A percentile compares a stretch with the other conserved stretches of the same genome.
Conservation (phyloP, 2,329 filamentous ascomycete genomes). For the Colletotrichum sp. region DNA sequence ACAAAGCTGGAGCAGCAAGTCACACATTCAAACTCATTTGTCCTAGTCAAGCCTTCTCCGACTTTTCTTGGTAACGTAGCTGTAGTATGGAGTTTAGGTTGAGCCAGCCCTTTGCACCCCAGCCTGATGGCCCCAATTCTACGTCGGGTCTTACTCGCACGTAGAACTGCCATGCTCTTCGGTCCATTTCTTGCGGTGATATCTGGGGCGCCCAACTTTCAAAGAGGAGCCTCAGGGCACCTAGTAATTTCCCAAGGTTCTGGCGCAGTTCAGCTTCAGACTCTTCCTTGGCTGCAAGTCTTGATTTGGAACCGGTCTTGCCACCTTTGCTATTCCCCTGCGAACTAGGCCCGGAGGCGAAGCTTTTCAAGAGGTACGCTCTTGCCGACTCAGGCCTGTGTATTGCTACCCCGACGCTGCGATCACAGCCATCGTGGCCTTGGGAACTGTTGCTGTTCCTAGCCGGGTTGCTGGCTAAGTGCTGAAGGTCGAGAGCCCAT, state of each 20-base stretch:
- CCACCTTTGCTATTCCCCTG: constrained; percentile 17
- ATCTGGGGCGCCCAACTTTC: constrained; percentile 76
- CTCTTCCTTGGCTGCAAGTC: neutral
- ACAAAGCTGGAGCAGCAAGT: neutral
- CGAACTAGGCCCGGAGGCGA: constrained; percentile 35
- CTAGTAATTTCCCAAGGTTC: constrained; percentile 73
- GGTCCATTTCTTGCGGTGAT: constrained; percentile 70
- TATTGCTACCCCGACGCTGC: constrained; percentile 67
- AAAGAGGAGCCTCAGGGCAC: constrained; percentile 74
- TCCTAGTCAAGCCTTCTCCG: neutral
- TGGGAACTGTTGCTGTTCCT: constrained; percentile 17
- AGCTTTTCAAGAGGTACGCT: constrained; percentile 63
- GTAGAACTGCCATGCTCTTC: constrained; percentile 84
- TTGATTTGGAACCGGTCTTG: neutral
- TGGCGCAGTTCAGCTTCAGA: constrained; percentile 67
- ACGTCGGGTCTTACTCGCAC: constrained; percentile 77
- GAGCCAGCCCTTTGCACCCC: constrained; percentile 81
- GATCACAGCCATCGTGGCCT: constrained; percentile 28
- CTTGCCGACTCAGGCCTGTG: constrained; percentile 75
- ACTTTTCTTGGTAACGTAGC: constrained; percentile 48
- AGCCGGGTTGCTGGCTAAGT: constrained; percentile 46
- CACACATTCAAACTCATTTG: neutral
- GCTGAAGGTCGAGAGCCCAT: constrained; percentile 65
- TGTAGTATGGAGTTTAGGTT: constrained; percentile 70
- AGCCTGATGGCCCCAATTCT: constrained; percentile 74